Conservation (phyloP, 2,329 filamentous ascomycete species). For the Colletotrichum melonis region DNA sequence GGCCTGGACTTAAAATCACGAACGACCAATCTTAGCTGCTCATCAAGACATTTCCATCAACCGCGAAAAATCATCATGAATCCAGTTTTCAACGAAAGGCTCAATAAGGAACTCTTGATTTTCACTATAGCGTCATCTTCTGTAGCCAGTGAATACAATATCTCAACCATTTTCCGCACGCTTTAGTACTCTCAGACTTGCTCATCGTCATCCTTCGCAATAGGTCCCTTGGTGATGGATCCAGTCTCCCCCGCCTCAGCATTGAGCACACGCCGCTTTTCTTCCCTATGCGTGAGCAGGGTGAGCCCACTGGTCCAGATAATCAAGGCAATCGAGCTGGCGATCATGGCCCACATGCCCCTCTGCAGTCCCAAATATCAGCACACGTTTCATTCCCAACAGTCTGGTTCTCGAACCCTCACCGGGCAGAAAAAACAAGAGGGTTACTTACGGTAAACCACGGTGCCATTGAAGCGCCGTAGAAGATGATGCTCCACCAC, state of each 20-base stretch:
- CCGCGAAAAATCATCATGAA: background rate
- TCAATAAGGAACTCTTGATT: background rate
- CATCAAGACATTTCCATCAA: background rate
- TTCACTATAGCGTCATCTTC: background rate
- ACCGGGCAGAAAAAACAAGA: background rate
- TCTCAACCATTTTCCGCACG: background rate
- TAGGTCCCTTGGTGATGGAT: constrained; percentile 7
- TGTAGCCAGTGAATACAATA: background rate
- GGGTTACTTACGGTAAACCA: constrained; percentile 66
- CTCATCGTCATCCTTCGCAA: constrained; percentile 18
- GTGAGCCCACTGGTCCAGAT: constrained; percentile 69
- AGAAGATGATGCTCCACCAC: constrained; percentile 81
- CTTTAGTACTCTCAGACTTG: background rate
- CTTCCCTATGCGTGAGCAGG: constrained; percentile 48
- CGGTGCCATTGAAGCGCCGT: constrained; percentile 74
- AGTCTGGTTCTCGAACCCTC: background rate
- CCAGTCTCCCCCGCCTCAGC: constrained; percentile 14
- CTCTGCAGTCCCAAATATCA: constrained; percentile 48
- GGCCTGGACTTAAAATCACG: background rate
- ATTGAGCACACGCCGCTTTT: constrained; percentile 16
- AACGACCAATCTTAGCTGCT: background rate
- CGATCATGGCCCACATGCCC: constrained; percentile 83
- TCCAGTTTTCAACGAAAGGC: background rate
- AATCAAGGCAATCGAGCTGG: constrained; percentile 66
- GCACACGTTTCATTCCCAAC: background rate